Evolutionary conservation across 2,329 filamentous ascomycete genomes (phyloP).

Genomic region (Cercospora nicotianae): DNA sequence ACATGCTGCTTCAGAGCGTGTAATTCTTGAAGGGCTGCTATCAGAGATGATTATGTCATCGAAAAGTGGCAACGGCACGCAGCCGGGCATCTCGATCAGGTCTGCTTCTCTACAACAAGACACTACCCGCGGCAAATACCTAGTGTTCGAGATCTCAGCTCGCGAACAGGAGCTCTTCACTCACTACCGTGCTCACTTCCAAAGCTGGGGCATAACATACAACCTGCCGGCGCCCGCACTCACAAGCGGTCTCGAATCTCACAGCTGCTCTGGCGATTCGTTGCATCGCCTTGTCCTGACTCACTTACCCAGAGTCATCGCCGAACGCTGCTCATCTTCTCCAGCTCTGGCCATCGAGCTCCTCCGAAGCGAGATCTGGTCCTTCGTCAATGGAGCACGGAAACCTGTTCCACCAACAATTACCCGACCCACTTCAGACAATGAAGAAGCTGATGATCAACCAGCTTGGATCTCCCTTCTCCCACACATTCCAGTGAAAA

Average conservation of each 20-base stretch:
- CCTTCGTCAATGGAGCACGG: conserved; percentile 50
- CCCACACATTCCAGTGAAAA: conserved; percentile 19
- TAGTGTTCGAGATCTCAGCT: conserved; percentile 64
- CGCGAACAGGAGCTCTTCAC: conserved; percentile 63
- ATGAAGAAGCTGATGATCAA: not conserved
- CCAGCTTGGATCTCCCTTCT: conserved; percentile 21
- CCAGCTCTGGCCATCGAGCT: conserved; percentile 72
- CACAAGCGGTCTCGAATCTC: not conserved
- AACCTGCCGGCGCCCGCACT: conserved; percentile 40
- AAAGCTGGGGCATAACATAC: conserved; percentile 72
- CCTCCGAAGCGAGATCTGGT: conserved; percentile 73
- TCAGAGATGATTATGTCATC: conserved; percentile 50
- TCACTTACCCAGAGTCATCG: conserved; percentile 68
- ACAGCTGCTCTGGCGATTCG: conserved; percentile 8
- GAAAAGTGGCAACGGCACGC: not conserved
- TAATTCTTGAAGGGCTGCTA: conserved; percentile 74
- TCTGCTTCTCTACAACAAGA: not conserved
- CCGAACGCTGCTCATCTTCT: conserved; percentile 72
- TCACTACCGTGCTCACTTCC: conserved; percentile 58
- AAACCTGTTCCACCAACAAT: conserved; percentile 1
- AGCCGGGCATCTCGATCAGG: not conserved
- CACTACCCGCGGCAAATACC: conserved; percentile 48
- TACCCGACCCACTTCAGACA: not conserved
- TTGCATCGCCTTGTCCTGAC: conserved; percentile 45
- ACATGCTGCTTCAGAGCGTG: conserved; percentile 89